Base-by-base conservation (phyloP, 2,329 filamentous ascomycete genomes). In the Tetracladium maxilliforme region DNA sequence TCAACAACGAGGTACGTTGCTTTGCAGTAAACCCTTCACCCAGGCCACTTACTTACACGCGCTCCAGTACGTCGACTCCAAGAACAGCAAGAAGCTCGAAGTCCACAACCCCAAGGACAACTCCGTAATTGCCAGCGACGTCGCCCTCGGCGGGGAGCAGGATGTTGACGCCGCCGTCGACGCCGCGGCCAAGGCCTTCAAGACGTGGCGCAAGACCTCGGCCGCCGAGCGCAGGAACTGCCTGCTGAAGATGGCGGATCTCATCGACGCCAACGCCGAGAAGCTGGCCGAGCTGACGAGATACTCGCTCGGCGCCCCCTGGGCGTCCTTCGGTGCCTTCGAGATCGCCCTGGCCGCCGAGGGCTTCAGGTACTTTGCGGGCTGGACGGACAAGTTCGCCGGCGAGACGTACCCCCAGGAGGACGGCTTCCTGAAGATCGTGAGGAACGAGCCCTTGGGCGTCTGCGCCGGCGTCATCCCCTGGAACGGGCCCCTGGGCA, bases 101-200 rank as follows among this genome's bases (percentile, higher is more conserved):
- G 41, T 64, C 5, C 42, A 49, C 43, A 64, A 58, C 33, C 63
- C 64, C 7, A 56, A 51, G 24, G 54, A 65, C 36, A 54, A 53
- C 26, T 52, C 53, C 4, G 38, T 64, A 7, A 50, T 69, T 3
- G 51, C 58, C n/a, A 47, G 61, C 30, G 52, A 63, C 21, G 52
- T 67, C 10, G 42, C 45, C 16, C 32, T 51, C 3, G 37, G 33
- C 8, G 33, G 12, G 58, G 58, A 56, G 47, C 41, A 10, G 7
- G 28, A 23, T 13, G 25, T 33, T 14, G 22, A 33, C 10, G 8
- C 8, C 4, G 30, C 30, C 4, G 16, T 33, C 5, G 5, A 10
- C 6, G 14, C 24, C 6, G 30, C 30, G 10, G 19, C 22, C 12
- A 19, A 16, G 6, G 30, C 30, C 8, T 33, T 33, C 20, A 25